Base-by-base conservation (phyloP, 2,329 filamentous ascomycete species). In the Sporothrix pseudoabietina region DNA sequence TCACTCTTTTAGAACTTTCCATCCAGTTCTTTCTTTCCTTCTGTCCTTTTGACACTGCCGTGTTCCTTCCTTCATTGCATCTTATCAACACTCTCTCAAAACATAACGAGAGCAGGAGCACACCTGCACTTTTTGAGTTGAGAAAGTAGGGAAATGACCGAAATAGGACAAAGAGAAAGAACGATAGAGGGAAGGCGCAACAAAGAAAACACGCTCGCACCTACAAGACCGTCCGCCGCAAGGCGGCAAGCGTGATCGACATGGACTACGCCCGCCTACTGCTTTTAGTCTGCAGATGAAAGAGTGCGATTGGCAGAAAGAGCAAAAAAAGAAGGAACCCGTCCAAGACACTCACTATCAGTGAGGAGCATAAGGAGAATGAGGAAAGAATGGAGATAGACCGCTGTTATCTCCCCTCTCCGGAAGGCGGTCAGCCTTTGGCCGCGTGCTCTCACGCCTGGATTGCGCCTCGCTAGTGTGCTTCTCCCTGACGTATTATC, bases 321-420 rank as follows among this genome's bases (percentile, higher is more conserved):
- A 22, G 26, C 6, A 8, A 19, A 41, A 57, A 30, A 7, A n/a
- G 52, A 16, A 14, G 5, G 3, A 19, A 47, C 52, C 39, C 14
- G 4, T 41, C n/a, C 39, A 26, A 8, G 19, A 30, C 8, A 30
- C 44, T 52, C 16, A 26, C 61, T 63, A n/a, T 30, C 10, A 52
- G 14, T 14, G 12, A 49, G 19, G 22, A 16, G 22, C 19, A 35
- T 12, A 2, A 47, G 4, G 22, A 16, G 22, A 32, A 35, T 12
- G 5, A 47, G 4, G 22, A 10, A 26, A 26, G 22, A 69, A 35
- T 49, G 54, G 55, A 63, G 69, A 52, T 63, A 54, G 52, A 32
- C 69, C 19, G 41, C n/a, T 71, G 69, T 63, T 71, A 71, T 72
- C 71, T 66, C 71, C 59, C 70, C 47, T 22, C 47, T 72, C 71